Conservation (phyloP, 208 protist species). For the Wallacemonas sp. region DNA sequence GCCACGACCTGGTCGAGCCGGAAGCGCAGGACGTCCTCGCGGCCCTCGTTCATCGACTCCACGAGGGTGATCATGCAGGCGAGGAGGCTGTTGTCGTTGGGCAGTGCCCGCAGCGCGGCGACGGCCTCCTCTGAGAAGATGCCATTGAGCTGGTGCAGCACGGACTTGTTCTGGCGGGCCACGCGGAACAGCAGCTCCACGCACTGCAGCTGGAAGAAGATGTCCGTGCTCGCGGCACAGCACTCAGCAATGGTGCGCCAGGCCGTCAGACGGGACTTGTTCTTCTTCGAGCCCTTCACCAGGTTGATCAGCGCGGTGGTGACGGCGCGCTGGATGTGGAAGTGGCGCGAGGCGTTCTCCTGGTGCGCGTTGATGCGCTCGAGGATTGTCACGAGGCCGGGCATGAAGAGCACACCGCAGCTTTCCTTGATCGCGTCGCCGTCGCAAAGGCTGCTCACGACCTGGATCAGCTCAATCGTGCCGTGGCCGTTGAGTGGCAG, state of each 20-base stretch:
- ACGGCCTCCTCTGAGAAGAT: conserved; percentile 34
- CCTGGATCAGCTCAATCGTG: conserved; percentile 79
- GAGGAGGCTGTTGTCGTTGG: conserved; percentile 76
- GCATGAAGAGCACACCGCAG: conserved; percentile 80
- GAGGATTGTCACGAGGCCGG: conserved; percentile 58
- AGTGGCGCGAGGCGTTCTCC: conserved; percentile 50
- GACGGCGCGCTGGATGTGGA: conserved; percentile 68
- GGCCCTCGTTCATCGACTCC: conserved; percentile 61
- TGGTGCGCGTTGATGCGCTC: conserved; percentile 55
- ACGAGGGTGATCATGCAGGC: conserved; percentile 74
- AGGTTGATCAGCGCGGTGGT: conserved; percentile 90
- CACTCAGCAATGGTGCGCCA: conserved; percentile 79
- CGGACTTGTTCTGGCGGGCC: conserved; percentile 64
- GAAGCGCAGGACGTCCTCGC: conserved; percentile 67
- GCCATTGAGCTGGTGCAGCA: conserved; percentile 47
- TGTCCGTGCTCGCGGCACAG: conserved; percentile 71
- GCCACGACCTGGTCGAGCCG: conserved; percentile 63
- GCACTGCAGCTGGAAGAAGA: conserved; percentile 93
- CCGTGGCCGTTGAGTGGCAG: conserved; percentile 68
- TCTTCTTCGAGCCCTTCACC: conserved; percentile 87
- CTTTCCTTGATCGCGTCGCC: conserved; percentile 75
- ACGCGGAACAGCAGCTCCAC: conserved; percentile 90
- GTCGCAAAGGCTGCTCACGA: conserved; percentile 83
- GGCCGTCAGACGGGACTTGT: conserved; percentile 77
- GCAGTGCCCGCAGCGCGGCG: conserved; percentile 55